phyloP scores from a whole-genome alignment of 164 flowering plant species.

The Berberis vulgaris region DNA sequence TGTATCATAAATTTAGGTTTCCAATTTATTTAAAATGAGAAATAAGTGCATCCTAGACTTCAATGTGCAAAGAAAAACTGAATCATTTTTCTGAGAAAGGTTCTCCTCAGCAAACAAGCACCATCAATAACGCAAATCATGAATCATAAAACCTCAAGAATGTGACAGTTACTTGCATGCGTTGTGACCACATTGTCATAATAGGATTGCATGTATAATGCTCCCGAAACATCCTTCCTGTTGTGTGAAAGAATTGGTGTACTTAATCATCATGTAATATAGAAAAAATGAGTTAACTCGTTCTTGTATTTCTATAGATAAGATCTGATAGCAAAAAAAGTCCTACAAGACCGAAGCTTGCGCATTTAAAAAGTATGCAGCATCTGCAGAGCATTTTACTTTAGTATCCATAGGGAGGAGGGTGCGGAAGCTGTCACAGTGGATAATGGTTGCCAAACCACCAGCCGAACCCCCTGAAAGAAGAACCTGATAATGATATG shows the following conservation, averaged over 20 bases:
- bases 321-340: not conserved
- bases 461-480: constrained; percentile 98
- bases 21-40: no score
- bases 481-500: constrained; percentile 45
- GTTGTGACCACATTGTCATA: constrained; percentile 53
- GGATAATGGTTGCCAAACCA: constrained; percentile 76
- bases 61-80: no score
- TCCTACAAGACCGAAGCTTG: constrained; percentile 23
- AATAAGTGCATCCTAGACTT: no score
- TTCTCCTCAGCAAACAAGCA: no score
- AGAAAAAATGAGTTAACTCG: not conserved
- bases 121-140: not conserved
- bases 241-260: not conserved
- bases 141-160: not conserved
- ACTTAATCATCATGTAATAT: not conserved
- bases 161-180: constrained; percentile 29
- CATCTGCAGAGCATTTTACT: constrained; percentile 93
- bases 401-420: constrained; percentile 54
- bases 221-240: constrained; percentile 61
- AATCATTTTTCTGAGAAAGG: no score
- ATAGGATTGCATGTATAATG: constrained; percentile 40
- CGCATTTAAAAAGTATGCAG: constrained; percentile 82
- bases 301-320: not conserved
- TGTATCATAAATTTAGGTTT: no score
- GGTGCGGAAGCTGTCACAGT: constrained; percentile 69